Evolutionary conservation across 805 yeast genomes (phyloP).

Genomic region (Jamesozyma jinghongensis): DNA sequence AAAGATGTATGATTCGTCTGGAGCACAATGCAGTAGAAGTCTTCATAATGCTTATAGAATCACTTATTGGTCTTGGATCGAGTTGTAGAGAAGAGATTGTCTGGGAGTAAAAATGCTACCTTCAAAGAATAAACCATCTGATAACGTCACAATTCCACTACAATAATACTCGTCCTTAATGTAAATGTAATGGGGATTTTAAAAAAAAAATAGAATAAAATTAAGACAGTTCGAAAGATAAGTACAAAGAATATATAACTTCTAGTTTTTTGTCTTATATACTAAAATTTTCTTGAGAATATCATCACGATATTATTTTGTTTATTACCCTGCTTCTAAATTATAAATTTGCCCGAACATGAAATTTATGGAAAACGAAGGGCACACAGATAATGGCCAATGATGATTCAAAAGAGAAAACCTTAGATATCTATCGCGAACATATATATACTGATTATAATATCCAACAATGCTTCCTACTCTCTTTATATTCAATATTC

Average conservation of each 20-base stretch:
- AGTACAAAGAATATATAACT: not conserved
- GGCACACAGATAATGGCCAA: no score
- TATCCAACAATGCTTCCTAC: no score
- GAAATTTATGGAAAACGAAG: no score
- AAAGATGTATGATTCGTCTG: conserved; percentile 23
- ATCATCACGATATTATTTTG: no score
- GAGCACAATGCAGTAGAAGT: conserved; percentile 14
- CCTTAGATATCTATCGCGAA: no score
- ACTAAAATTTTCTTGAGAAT: no score
- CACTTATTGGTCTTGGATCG: conserved; percentile 26
- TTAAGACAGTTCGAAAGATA: not conserved
- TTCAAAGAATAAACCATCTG: not conserved
- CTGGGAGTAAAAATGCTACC: conserved; percentile 14
- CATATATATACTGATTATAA: no score
- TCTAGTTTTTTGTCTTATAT: no score
- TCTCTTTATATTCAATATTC: not conserved
- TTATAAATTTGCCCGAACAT: no score
- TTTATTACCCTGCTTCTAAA: no score
- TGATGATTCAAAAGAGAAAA: no score
- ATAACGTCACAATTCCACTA: conserved; percentile 29
- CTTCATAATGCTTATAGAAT: conserved; percentile 10
- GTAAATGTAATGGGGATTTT: conserved; percentile 24
- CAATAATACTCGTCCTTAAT: conserved; percentile 33
- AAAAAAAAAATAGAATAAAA: no score
- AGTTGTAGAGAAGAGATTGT: conserved; percentile 33